phyloP scores from a whole-genome alignment of 176 grass and related monocot species.

The Paspalum vaginatum region DNA sequence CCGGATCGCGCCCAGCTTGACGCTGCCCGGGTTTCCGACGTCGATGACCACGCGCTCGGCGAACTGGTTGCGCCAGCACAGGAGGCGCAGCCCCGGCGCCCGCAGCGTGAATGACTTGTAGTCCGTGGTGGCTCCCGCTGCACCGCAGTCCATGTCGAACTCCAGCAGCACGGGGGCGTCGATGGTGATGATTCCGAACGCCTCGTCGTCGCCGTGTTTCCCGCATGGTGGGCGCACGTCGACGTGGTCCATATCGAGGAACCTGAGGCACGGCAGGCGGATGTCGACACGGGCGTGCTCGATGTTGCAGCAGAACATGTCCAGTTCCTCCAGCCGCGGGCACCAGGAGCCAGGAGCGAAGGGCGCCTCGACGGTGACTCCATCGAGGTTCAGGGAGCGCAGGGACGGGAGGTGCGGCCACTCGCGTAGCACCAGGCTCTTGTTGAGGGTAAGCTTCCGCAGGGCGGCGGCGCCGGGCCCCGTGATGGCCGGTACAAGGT shows the following conservation, averaged over 20 bases:
- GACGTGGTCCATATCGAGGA: not conserved
- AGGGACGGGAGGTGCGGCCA: constrained; percentile 20
- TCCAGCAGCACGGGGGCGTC: not conserved
- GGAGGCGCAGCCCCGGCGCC: not conserved
- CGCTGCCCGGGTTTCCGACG: constrained; percentile 9
- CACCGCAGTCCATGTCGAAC: not conserved
- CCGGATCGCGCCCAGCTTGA: not conserved
- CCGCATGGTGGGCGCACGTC: not conserved
- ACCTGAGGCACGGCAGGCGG: constrained; percentile 6
- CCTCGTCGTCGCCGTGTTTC: no score
- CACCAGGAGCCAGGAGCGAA: not conserved
- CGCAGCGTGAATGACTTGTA: constrained; percentile 19
- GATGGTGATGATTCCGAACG: not conserved
- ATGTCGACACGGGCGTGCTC: not conserved
- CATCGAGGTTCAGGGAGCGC: not conserved
- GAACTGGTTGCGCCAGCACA: not conserved
- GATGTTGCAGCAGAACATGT: not conserved
- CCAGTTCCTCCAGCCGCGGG: not conserved
- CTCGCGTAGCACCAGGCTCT: not conserved
- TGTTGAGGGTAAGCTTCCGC: not conserved
- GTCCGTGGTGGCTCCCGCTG: not conserved
- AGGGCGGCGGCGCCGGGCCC: not conserved
- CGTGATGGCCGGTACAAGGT: not conserved
- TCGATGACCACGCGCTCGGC: constrained; percentile 13
- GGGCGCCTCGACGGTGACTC: not conserved